Conservation (phyloP, 305 asterid species). For the Fraxinus greggii region DNA sequence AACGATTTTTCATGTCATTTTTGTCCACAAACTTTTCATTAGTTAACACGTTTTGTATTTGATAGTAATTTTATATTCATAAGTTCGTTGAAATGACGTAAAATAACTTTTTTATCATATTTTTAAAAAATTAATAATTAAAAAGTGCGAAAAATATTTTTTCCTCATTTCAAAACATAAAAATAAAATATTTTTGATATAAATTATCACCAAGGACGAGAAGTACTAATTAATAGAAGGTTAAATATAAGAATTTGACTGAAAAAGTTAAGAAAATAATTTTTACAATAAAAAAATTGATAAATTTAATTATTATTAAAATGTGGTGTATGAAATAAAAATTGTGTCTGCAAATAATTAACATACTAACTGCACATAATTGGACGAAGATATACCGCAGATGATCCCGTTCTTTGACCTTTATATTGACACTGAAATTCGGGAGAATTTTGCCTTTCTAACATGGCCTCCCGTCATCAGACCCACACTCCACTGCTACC, state of each 20-base stretch:
- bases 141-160: too few species aligned
- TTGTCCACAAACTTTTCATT: too few species aligned
- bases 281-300: background rate
- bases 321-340: background rate
- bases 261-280: background rate
- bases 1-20: too few species aligned
- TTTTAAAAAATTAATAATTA: too few species aligned
- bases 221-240: background rate
- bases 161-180: background rate
- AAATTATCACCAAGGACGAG: too few species aligned
- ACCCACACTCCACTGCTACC: conserved; percentile 59
- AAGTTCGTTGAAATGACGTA: too few species aligned
- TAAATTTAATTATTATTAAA: too few species aligned
- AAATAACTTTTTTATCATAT: too few species aligned
- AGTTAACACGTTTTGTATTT: too few species aligned
- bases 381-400: conserved; percentile 31
- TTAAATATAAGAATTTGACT: background rate
- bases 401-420: conserved; percentile 24
- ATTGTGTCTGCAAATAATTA: background rate
- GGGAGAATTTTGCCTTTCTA: conserved; percentile 31
- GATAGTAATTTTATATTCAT: too few species aligned
- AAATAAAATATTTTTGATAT: too few species aligned
- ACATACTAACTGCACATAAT: conserved; percentile 24
- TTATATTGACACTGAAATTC: conserved; percentile 36
- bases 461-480: conserved; percentile 71